Conservation (phyloP, 2,329 filamentous ascomycete species). For the Stachybotrys echinatus region DNA sequence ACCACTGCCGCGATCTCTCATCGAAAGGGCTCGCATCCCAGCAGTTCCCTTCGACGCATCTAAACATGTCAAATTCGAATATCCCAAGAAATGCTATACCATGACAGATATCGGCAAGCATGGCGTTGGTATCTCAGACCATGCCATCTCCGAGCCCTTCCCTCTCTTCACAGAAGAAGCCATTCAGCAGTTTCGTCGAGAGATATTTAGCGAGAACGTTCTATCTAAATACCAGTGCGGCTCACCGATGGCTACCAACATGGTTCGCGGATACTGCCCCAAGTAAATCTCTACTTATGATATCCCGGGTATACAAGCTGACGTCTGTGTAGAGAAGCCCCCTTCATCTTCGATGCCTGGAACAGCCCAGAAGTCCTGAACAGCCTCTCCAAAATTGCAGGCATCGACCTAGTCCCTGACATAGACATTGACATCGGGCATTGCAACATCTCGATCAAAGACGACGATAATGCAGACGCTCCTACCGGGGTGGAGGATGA, state of each 20-base stretch:
- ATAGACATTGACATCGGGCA: constrained; percentile 50
- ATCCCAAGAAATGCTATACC: constrained; percentile 44
- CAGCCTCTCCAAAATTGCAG: constrained; percentile 46
- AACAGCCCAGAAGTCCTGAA: constrained; percentile 35
- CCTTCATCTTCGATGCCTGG: constrained; percentile 56
- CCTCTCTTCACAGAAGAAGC: constrained; percentile 57
- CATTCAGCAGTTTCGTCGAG: constrained; percentile 54
- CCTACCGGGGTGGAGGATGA: constrained; percentile 16
- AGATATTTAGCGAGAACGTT: constrained; percentile 55
- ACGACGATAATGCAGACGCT: constrained; percentile 28
- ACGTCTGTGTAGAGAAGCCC: constrained; percentile 37
- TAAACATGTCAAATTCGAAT: constrained; percentile 49
- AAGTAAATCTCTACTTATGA: constrained; percentile 39
- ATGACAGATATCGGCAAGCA: constrained; percentile 60
- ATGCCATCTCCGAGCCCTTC: constrained; percentile 62
- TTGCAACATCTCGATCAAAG: constrained; percentile 46
- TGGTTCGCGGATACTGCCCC: constrained; percentile 42
- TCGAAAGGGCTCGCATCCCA: constrained; percentile 13
- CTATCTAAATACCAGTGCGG: constrained; percentile 51
- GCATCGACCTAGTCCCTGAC: constrained; percentile 47
- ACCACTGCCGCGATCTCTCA: constrained; percentile 17
- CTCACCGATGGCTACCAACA: constrained; percentile 39
- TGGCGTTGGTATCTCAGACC: constrained; percentile 52
- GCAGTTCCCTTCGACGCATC: constrained; percentile 40
- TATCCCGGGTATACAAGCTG: no score